Base-by-base conservation (phyloP, 1,284 basidiomycete genomes). In the Nidula niveotomentosa region DNA sequence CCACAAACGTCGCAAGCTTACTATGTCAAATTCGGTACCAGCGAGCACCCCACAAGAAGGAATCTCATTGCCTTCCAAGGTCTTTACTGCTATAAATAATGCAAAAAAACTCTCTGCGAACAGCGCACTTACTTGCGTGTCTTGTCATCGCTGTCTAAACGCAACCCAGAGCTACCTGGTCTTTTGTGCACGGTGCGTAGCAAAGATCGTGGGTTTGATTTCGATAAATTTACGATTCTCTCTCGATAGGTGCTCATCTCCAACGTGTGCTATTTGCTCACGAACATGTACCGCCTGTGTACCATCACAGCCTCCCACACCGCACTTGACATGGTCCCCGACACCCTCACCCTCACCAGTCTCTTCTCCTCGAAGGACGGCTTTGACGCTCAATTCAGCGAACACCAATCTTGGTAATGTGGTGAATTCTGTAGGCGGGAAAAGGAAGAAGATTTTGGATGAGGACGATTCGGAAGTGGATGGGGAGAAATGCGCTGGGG, bases 221-320 rank as follows among this genome's bases (percentile, higher is more conserved):
- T 41, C 37, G 37, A 41, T 41, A 2, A 15, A 15, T 5, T 41
- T 3, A 41, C 23, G 23, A 23, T 23, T 23, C 23, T 23, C 23
- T 23, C 23, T 23, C 23, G 23, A 41, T 49, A 74, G 72, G 35
- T 74, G 72, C 52, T 56, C 62, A 2, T 55, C 63, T 7, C 60
- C 65, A 15, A 69, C 66, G 4, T 73, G 72, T 52, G 54, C 66
- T 0, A 62, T 74, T 18, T 74, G 72, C 53, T 66, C 72, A 18
- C 65, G 72, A 34, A 71, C 65, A 39, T 74, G 72, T 54, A 68
- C 63, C 8, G 62, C 66, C 18, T 61, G 55, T 51, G 59, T 56
- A 6, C 58, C 65, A 12, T 72, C 68, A 8, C 61, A 65, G 47
- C 70, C 71, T 37, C 68, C 70, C 0, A 73, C 71, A 10, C 69